A percentile compares a stretch with the other conserved stretches of the same genome.
These are phyloP conservation scores for Dalbergia oliveri DNA, from an alignment of 306 rosid genomes.

Conservation along the genomic window DNA sequence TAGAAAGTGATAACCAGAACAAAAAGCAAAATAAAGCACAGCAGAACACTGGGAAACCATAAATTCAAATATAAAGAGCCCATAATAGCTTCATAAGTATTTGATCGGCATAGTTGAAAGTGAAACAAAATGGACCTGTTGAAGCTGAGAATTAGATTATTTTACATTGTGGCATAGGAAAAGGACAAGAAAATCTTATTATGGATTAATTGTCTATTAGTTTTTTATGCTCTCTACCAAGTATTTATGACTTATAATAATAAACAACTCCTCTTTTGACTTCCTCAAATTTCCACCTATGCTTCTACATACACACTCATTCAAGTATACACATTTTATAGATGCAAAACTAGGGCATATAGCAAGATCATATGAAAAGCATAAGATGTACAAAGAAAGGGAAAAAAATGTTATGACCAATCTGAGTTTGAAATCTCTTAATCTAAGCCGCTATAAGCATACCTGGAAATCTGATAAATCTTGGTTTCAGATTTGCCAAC, in stretches of 20 bases:
- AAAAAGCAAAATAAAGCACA: too few species aligned
- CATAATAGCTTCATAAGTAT: not conserved
- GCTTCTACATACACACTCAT: slow-evolving; percentile 1
- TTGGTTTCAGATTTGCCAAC: slow-evolving; percentile 71
- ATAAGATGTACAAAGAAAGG: slow-evolving; percentile 9
- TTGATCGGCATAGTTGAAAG: slow-evolving; percentile 15
- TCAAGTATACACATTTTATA: slow-evolving; percentile 30
- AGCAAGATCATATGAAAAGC: slow-evolving; percentile 9
- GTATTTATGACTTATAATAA: slow-evolving; percentile 3
- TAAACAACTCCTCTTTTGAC: slow-evolving; percentile 8
- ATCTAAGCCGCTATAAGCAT: slow-evolving; percentile 37
- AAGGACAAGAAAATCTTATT: slow-evolving; percentile 4
- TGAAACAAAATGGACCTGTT: slow-evolving; percentile 1
- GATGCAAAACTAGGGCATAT: slow-evolving; percentile 36
- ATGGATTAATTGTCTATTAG: not conserved
- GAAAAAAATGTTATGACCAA: not conserved
- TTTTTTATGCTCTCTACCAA: not conserved
- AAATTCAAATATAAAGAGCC: not conserved
- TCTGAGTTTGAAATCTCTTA: slow-evolving; percentile 22
- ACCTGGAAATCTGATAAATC: slow-evolving; percentile 94
- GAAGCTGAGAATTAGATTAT: not conserved
- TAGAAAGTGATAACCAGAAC: too few species aligned
- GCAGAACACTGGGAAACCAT: too few species aligned
- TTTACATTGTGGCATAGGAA: too few species aligned
- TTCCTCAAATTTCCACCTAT: slow-evolving; percentile 2